These are phyloP conservation scores for Cyberlindnera galapagoensis DNA, from an alignment of 805 yeast species.

Conservation along the genomic window DNA sequence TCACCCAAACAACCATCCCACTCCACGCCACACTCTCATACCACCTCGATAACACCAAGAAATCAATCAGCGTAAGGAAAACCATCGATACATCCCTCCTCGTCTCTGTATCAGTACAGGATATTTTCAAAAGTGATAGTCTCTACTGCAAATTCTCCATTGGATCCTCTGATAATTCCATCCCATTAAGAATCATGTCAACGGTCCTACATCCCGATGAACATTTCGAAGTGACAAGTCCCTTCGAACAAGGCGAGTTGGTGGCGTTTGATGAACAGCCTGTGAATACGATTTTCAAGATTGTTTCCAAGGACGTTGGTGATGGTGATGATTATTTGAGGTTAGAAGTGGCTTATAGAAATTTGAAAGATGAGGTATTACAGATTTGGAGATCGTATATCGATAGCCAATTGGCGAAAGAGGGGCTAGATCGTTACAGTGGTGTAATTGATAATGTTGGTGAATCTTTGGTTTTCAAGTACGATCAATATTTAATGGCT, in stretches of 20 bases:
- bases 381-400: slow-evolving; percentile 21
- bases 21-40: slow-evolving; percentile 12
- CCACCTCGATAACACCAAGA: slow-evolving; percentile 2
- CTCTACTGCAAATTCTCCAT: slow-evolving; percentile 65
- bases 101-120: slow-evolving; percentile 75
- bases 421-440: slow-evolving; percentile 12
- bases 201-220: slow-evolving; percentile 34
- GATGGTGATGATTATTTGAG: slow-evolving; percentile 32
- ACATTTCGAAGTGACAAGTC: slow-evolving; percentile 27
- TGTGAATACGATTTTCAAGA: slow-evolving; percentile 50
- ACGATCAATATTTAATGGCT: slow-evolving; percentile 3
- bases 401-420: slow-evolving; percentile 4
- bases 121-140: slow-evolving; percentile 51
- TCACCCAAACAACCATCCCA: slow-evolving; percentile 6
- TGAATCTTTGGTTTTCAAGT: slow-evolving; percentile 5
- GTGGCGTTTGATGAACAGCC: slow-evolving; percentile 70
- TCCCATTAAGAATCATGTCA: slow-evolving; percentile 48
- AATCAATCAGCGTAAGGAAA: slow-evolving; percentile 18
- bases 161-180: slow-evolving; percentile 44
- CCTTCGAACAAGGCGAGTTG: slow-evolving; percentile 26
- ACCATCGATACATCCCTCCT: slow-evolving; percentile 47
- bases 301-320: slow-evolving; percentile 27
- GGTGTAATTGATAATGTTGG: slow-evolving; percentile 17
- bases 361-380: slow-evolving; percentile 39
- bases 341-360: slow-evolving; percentile 39